Percentiles rank a stretch among this genome's conserved stretches.
Conservation (phyloP, 192 early-diverging fungal genomes). For the Backusella luteola region DNA sequence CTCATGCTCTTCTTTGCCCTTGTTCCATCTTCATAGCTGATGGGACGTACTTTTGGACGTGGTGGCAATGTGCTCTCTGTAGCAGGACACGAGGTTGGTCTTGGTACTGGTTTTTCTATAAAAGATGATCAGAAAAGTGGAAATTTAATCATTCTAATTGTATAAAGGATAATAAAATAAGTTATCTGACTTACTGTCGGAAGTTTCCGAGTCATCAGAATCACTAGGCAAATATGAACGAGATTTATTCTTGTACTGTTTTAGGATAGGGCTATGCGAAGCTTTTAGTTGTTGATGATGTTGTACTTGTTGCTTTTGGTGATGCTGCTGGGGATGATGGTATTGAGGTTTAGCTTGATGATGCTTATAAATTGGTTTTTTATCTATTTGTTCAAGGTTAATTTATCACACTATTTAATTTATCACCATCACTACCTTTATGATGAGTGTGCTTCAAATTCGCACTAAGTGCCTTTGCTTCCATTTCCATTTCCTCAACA, state of each 20-base stretch:
- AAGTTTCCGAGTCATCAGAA: neutral
- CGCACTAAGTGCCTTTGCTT: neutral
- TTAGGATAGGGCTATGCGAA: neutral
- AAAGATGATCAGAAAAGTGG: neutral
- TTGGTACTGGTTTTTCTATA: neutral
- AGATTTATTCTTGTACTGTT: neutral
- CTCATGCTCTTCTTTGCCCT: neutral
- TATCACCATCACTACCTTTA: neutral
- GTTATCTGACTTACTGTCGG: neutral
- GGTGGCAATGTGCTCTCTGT: neutral
- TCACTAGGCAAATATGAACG: neutral
- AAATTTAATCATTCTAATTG: neutral
- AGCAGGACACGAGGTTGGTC: neutral
- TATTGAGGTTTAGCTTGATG: neutral
- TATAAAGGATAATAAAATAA: neutral
- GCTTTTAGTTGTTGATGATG: neutral
- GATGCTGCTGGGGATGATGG: neutral
- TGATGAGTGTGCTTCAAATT: neutral
- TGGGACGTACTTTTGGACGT: neutral
- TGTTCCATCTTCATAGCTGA: neutral
- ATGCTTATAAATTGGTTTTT: neutral
- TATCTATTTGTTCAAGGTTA: neutral
- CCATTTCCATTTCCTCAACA: conserved; percentile 1
- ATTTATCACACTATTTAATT: neutral
- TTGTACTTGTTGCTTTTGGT: neutral